Base-by-base conservation (phyloP, 164 flowering plant species). In the Magnolia sinica region DNA sequence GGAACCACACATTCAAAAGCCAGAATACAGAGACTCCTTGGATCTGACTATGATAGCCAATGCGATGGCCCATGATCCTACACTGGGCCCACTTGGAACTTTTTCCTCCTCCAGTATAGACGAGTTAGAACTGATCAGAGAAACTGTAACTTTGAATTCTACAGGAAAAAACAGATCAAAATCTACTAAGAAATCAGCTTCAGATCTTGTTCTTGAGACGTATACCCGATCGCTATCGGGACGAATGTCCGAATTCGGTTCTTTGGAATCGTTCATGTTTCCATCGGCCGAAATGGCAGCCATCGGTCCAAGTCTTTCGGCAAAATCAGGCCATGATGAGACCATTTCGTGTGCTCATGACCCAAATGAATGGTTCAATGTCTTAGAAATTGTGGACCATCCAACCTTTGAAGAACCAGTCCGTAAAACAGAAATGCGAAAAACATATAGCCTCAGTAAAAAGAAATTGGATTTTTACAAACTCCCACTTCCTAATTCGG, bases 401-500 rank as follows among this genome's bases (percentile, higher is more conserved):
- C 84, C 84, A 22, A 52, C 75, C 6, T 4, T 71, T 71, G 86
- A 81, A 7, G 7, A 13, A 37, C 27, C 31, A 1, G 22, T 63
- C 10, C 16, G 6, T 31, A 59, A 37, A 20, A 29, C 10, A 18
- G 58, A 52, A 24, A 55, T n/a, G 7, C 69, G 58, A 77, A 88
- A 81, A 81, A 82, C 85, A 16, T 85, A 78, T 65, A 78, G 71
- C 58, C 66, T 86, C 61, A 80, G 49, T 19, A 80, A 71, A 72
- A 77, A 65, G 68, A 77, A 81, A 50, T 37, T 74, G 19, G 74
- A 76, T 74, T 73, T 82, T 68, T 11, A 3, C 2, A 78, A 66
- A 68, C 78, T 83, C 64, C 81, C 87, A 10, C 89, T 89, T 63
- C 89, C 90, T 76, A 89, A 81, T 24, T 85, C 89, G 50, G 92